Percentiles rank a stretch among this genome's conserved stretches.
Evolutionary conservation across 2,329 filamentous ascomycete genomes (phyloP).

Genomic region (Leptographium procerum): DNA sequence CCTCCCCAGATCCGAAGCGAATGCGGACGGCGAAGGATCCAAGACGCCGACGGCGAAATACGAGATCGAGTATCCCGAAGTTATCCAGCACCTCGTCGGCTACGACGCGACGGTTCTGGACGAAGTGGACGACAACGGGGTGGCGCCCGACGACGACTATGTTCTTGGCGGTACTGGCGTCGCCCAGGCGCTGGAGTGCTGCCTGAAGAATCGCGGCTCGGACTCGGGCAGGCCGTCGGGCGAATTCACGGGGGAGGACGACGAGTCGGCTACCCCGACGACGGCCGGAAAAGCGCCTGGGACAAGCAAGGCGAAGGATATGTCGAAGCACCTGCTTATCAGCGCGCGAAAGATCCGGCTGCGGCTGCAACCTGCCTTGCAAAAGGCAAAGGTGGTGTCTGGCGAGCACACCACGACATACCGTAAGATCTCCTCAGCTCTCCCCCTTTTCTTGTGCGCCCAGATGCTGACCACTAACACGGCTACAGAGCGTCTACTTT

Average conservation of each 20-base stretch:
- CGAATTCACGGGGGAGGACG: slow-evolving; percentile 42
- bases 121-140: slow-evolving; percentile 50
- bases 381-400: slow-evolving; percentile 56
- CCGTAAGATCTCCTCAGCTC: slow-evolving; percentile 39
- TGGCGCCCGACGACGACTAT: slow-evolving; percentile 82
- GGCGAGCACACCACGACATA: slow-evolving; percentile 63
- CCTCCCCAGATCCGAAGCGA: slow-evolving; percentile 14
- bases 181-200: slow-evolving; percentile 85
- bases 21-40: neutral
- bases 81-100: slow-evolving; percentile 78
- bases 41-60: slow-evolving; percentile 16
- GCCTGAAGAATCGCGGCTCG: slow-evolving; percentile 67
- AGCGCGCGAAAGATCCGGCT: slow-evolving; percentile 81
- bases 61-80: slow-evolving; percentile 55
- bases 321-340: slow-evolving; percentile 80
- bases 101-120: slow-evolving; percentile 41
- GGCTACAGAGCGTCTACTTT: slow-evolving; percentile 56
- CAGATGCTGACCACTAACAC: neutral
- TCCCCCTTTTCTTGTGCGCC: neutral
- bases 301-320: slow-evolving; percentile 67
- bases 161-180: slow-evolving; percentile 93
- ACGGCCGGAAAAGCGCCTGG: slow-evolving; percentile 18
- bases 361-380: slow-evolving; percentile 72
- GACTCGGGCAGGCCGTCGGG: slow-evolving; percentile 44
- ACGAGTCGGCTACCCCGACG: slow-evolving; percentile 23